Evolutionary conservation across 2,329 filamentous ascomycete species (phyloP).

Genomic region (Fusarium torreyae): DNA sequence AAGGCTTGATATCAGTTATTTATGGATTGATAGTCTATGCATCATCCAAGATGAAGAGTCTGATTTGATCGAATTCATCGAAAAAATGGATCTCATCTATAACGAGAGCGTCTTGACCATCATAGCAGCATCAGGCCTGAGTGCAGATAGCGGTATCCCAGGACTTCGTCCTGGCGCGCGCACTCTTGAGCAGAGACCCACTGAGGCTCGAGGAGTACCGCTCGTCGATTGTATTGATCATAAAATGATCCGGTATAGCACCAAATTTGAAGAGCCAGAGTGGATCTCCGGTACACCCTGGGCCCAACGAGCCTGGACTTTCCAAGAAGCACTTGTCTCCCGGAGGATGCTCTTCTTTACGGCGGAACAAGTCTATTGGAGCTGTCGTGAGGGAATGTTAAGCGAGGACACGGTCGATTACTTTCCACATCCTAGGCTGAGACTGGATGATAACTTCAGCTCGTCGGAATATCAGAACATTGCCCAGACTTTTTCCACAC

Average conservation of each 20-base stretch:
- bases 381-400: background rate
- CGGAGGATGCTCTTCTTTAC: background rate
- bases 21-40: background rate
- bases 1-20: background rate
- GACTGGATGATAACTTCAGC: background rate
- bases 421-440: background rate
- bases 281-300: background rate
- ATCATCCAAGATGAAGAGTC: conserved; percentile 3
- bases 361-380: background rate
- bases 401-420: background rate
- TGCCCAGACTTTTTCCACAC: background rate
- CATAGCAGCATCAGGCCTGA: background rate
- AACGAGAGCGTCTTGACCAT: background rate
- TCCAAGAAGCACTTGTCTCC: background rate
- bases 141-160: background rate
- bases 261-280: background rate
- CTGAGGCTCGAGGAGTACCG: background rate
- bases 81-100: background rate
- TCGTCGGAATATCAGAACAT: background rate
- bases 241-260: background rate
- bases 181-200: background rate
- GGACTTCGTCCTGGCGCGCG: fast-evolving
- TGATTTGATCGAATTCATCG: background rate
- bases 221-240: background rate
- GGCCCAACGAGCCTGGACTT: background rate